Evolutionary conservation across 2,329 filamentous ascomycete genomes (phyloP).

Genomic region (Penicillium sp.): DNA sequence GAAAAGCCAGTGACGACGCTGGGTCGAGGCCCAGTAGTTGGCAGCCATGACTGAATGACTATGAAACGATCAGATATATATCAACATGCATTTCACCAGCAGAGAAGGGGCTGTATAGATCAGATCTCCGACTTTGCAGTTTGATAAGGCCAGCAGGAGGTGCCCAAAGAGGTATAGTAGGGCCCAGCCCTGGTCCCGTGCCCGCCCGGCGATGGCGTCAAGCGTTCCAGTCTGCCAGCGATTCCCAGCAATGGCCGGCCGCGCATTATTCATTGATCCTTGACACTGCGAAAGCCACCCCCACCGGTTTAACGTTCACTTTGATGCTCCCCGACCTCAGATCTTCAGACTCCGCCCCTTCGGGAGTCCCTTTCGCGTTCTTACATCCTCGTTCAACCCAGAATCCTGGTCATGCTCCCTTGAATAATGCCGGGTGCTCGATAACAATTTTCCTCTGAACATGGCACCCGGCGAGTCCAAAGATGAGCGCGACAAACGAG

Average conservation of each 20-base stretch:
- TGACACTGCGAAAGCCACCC: background rate
- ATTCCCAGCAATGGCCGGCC: constrained; percentile 37
- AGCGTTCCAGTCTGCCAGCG: constrained; percentile 9
- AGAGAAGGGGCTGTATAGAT: background rate
- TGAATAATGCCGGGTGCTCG: constrained; percentile 49
- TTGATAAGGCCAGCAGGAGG: constrained; percentile 1
- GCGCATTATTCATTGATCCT: constrained; percentile 36
- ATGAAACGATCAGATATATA: background rate
- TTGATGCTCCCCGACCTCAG: constrained; percentile 13
- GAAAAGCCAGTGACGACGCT: constrained; percentile 88
- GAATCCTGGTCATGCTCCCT: constrained; percentile 12
- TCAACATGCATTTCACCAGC: background rate
- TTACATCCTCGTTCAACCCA: background rate
- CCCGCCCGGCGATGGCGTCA: constrained; percentile 33
- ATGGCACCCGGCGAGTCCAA: constrained; percentile 72
- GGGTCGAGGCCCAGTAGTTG: constrained; percentile 96
- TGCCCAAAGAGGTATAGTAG: constrained; percentile 36
- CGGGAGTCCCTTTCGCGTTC: background rate
- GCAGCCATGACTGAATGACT: constrained; percentile 69
- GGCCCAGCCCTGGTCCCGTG: constrained; percentile 35
- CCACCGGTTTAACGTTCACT: constrained; percentile 30
- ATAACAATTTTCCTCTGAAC: constrained; percentile 52
- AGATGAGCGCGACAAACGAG: constrained; percentile 75
- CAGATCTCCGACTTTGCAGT: background rate
- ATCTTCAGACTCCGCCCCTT: background rate